A percentile compares a stretch with the other conserved stretches of the same genome.
These are phyloP conservation scores for Cochlearia excelsa DNA, from an alignment of 345 rosid species.

Conservation along the genomic window DNA sequence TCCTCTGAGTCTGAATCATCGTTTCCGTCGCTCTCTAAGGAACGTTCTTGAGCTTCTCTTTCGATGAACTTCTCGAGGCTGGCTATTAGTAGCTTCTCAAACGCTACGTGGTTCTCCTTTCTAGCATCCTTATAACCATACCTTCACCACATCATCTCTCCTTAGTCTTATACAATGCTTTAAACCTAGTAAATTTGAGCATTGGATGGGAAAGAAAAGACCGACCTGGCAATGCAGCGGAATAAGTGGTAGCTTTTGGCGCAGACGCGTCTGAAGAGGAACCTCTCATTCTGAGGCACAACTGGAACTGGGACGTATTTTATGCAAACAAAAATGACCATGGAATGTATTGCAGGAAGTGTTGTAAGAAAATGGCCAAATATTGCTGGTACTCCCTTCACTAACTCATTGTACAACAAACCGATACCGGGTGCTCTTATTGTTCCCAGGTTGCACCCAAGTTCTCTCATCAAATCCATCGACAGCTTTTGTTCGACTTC, in stretches of 20 bases:
- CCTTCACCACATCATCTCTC: slow-evolving; percentile 24
- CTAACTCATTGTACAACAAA: slow-evolving; percentile 88
- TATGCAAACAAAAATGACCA: slow-evolving; percentile 92
- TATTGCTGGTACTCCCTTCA: slow-evolving; percentile 89
- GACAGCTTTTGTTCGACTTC: slow-evolving; percentile 94
- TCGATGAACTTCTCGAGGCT: slow-evolving; percentile 96
- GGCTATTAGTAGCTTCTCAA: slow-evolving; percentile 92
- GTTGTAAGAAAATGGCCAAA: slow-evolving; percentile 96
- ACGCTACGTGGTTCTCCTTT: slow-evolving; percentile 88
- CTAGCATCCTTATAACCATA: slow-evolving; percentile 95
- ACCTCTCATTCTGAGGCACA: slow-evolving; percentile 92
- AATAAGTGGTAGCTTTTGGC: slow-evolving; percentile 85
- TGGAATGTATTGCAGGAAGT: slow-evolving; percentile 96
- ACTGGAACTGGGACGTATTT: slow-evolving; percentile 95
- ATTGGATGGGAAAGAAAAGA: too few species aligned
- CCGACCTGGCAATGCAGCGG: slow-evolving; percentile 94
- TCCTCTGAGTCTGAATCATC: slow-evolving; percentile 64
- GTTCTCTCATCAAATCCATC: slow-evolving; percentile 80
- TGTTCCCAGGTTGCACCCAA: slow-evolving; percentile 93
- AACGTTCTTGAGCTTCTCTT: slow-evolving; percentile 87
- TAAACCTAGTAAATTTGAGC: slow-evolving; percentile 6
- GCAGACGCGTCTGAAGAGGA: slow-evolving; percentile 93
- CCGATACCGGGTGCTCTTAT: slow-evolving; percentile 98
- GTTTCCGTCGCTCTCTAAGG: slow-evolving; percentile 86
- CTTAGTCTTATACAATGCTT: slow-evolving; percentile 19